Evolutionary conservation across 495 filamentous ascomycete species (phyloP), one percentile per base, ranked within the genome.

Genomic region (Hypomontagnella monticulosa): DNA sequence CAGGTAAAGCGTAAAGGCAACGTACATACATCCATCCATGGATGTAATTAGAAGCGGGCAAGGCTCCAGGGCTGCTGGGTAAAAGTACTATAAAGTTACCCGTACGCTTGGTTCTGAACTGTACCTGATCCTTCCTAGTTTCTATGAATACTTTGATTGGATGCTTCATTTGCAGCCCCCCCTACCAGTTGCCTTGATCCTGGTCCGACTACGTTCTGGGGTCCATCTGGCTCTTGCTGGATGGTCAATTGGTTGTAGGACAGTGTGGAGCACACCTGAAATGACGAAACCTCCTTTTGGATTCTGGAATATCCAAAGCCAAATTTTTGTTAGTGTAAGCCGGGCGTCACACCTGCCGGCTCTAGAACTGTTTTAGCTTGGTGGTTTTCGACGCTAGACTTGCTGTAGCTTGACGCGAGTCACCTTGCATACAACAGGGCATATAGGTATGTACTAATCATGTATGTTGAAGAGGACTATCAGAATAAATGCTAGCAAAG

Each of bases 251-350:
- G 47, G 53, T n/a, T 38, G 33, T 38, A 46, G 48, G 41, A 37
- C n/a, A 47, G 14, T 33, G 66, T 69, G 66, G 66, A 53, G 55
- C 38, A 46, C 4, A 55, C 34, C 46, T 55, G 59, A 69, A 69
- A 69, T 69, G 66, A 69, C 66, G 66, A 61, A 64, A 47, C 60
- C 65, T 64, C 59, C 50, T 65, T 63, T 68, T 63, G 36, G 30
- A 16, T 53, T 27, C 44, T 43, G 7, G 33, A 48, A 18, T 8
- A 46, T 16, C 34, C 36, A 61, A 36, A 47, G 27, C 50, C 32
- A 48, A 48, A 61, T 52, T 50, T 50, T 59, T 46, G 12, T 53
- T 63, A 60, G 59, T 47, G 15, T 23, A 36, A 27, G 40, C 27
- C 50, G 44, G 33, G 12, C 34, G 16, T 63, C 27, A 47, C 43